Conservation (phyloP, 768 basidiomycete genomes). For the Tremella yokohamensis region DNA sequence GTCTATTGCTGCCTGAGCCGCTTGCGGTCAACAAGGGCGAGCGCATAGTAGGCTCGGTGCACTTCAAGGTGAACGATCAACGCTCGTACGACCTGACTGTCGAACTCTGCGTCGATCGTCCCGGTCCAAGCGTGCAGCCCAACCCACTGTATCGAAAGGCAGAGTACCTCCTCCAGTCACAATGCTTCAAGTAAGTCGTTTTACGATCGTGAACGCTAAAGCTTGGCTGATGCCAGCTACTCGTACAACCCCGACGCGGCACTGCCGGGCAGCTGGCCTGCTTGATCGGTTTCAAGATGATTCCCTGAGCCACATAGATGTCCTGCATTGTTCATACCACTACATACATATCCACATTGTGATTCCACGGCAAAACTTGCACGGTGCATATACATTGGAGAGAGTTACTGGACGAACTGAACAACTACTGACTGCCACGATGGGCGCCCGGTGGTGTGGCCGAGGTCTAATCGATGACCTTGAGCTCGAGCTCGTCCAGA, state of each 20-base stretch:
- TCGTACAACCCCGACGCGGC: slow-evolving; percentile 41
- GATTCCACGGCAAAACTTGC: too few species aligned
- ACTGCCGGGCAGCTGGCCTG: too few species aligned
- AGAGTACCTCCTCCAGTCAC: slow-evolving; percentile 43
- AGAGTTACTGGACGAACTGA: too few species aligned
- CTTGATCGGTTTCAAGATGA: too few species aligned
- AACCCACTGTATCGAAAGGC: slow-evolving; percentile 34
- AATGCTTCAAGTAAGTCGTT: slow-evolving; percentile 46
- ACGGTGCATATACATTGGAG: too few species aligned
- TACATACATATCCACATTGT: too few species aligned
- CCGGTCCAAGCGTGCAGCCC: slow-evolving; percentile 27
- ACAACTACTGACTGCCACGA: background rate
- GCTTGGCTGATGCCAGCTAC: slow-evolving; percentile 16
- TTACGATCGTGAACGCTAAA: too few species aligned
- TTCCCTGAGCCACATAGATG: too few species aligned
- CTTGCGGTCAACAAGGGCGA: slow-evolving; percentile 49
- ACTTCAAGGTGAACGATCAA: slow-evolving; percentile 44
- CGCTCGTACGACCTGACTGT: slow-evolving; percentile 48
- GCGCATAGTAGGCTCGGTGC: slow-evolving; percentile 36
- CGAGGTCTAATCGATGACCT: background rate
- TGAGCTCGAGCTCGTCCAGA: background rate
- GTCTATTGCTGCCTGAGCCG: slow-evolving; percentile 47
- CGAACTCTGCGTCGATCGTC: slow-evolving; percentile 40
- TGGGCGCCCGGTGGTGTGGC: slow-evolving; percentile 5
- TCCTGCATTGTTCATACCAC: too few species aligned